Evolutionary conservation across 805 yeast genomes (phyloP).

Genomic region (Starmerella cellae): DNA sequence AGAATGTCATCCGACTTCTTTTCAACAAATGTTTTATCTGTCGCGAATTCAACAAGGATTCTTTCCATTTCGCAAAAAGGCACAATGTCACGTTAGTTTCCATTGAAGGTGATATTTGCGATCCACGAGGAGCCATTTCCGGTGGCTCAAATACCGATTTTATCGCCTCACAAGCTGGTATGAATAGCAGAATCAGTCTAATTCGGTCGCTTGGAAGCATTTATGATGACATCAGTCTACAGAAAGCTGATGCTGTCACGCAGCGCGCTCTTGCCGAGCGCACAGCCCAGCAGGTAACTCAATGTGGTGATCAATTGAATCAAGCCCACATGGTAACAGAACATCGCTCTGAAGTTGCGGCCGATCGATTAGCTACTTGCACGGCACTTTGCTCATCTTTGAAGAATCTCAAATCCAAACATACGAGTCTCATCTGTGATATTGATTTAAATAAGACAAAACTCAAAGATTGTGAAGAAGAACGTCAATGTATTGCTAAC

Average conservation of each 20-base stretch:
- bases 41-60: too few species aligned
- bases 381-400: too few species aligned
- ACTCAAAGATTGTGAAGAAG: background rate
- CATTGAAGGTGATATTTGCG: constrained; percentile 82
- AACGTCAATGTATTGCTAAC: too few species aligned
- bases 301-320: background rate
- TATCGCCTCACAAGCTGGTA: background rate
- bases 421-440: too few species aligned
- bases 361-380: too few species aligned
- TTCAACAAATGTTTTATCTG: constrained; percentile 75
- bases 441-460: too few species aligned
- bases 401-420: too few species aligned
- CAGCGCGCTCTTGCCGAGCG: background rate
- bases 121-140: constrained; percentile 65
- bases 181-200: background rate
- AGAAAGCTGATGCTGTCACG: background rate
- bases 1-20: constrained; percentile 59
- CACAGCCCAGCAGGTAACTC: background rate
- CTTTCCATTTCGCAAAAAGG: too few species aligned
- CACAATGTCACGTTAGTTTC: constrained; percentile 68
- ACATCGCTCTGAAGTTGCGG: too few species aligned
- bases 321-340: too few species aligned
- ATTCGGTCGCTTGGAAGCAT: background rate
- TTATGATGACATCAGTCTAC: background rate
- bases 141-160: constrained; percentile 32